Evolutionary conservation across 345 rosid species (phyloP), one percentile per base, ranked within the genome.

Genomic region (Acer campestre): DNA sequence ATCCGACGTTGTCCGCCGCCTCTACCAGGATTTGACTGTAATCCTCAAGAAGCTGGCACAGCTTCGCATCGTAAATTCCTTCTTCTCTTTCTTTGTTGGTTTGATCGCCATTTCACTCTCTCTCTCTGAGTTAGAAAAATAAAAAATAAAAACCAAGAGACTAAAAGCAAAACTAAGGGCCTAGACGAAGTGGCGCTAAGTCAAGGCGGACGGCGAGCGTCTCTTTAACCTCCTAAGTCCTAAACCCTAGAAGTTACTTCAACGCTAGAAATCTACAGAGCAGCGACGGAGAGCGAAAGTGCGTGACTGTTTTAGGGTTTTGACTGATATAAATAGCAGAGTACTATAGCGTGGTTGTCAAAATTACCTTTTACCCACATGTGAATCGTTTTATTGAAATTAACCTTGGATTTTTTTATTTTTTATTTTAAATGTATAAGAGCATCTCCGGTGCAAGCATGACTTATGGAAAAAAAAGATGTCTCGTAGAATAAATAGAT

Each of bases 1-100:
- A 95, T 1, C 99, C 99, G 2, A 95, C 99, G 38, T 95, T 95
- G 46, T 95, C 97, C 20, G 97, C 97, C 0, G 92, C 93, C 10
- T 72, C 99, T 18, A 93, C 40, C 40, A 95, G 81, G 79, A 91
- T 86, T 91, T 95, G 97, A 82, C 86, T 87, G 86, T 83, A 93
- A 79, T 91, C 97, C 35, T 95, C 93, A 42, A 95, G 75, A 75
- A 92, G 88, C 77, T 84, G 84, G 75, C 98, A 92, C 12, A 95
- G 88, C 92, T 87, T 95, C 6, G 86, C 83, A 68, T 95, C 98
- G 81, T 93, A 95, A 0, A 86, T 90, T 88, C 56, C 91, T 95
- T 95, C 94, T 93, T 93, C 0, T 91, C 92, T 1, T 89, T 91
- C 80, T 93, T 95, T 38, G 98, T 86, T 62, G 72, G 79, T 77